Evolutionary conservation across 2,329 filamentous ascomycete species (phyloP).

Genomic region (Chaetomium olivaceum): DNA sequence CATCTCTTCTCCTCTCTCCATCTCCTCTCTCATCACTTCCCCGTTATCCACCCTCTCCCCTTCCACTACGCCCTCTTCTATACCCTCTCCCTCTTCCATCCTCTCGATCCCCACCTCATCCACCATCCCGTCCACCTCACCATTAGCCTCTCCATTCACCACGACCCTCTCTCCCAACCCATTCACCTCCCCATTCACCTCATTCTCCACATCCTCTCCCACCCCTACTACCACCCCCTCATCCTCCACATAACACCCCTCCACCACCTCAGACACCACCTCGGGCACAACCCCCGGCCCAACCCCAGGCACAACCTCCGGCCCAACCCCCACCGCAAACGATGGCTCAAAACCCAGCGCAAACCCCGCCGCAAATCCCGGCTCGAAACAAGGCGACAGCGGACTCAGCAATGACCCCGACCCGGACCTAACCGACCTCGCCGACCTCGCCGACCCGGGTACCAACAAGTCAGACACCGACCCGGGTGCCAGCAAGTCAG

Average conservation of each 20-base stretch:
- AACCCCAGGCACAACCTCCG: conserved; percentile 22
- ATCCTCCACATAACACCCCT: background rate
- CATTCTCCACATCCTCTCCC: background rate
- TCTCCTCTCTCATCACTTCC: background rate
- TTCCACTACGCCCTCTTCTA: background rate
- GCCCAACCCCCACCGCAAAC: too few species aligned
- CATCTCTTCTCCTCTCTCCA: background rate
- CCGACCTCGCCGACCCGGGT: background rate
- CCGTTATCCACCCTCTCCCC: background rate
- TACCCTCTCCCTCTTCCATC: background rate
- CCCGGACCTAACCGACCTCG: background rate
- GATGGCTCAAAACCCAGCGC: conserved; percentile 10
- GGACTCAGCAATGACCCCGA: conserved; percentile 21
- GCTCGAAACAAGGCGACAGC: conserved; percentile 27
- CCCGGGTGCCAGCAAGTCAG: too few species aligned
- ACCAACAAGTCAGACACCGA: too few species aligned
- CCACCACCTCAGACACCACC: background rate
- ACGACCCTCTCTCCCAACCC: too few species aligned
- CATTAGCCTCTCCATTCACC: too few species aligned
- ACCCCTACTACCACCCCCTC: background rate
- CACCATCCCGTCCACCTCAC: background rate
- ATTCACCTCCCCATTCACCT: background rate
- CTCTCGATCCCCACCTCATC: background rate
- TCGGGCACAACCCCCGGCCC: background rate
- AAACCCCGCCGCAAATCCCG: conserved; percentile 14